Base-by-base conservation (phyloP, 495 filamentous ascomycete genomes). In the Xylaria nigripes region DNA sequence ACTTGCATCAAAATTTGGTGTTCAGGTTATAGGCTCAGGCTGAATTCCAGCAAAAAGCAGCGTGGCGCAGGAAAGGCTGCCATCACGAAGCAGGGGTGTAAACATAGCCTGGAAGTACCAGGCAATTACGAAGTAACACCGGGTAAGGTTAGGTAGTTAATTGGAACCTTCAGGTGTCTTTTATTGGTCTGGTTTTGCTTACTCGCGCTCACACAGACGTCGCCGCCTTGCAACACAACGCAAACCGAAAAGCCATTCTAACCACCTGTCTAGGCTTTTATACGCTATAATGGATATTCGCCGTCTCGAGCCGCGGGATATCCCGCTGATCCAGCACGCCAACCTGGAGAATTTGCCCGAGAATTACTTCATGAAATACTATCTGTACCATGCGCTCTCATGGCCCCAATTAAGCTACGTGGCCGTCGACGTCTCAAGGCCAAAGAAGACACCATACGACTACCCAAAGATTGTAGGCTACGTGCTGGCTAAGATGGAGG, bases 331-430 rank as follows among this genome's bases (percentile, higher is more conserved):
- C 63, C 93, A 98, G 76, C 87, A 90, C 72, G 90, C 93, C 61
- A 98, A 98, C 76, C 89, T 97, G 69, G 95, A 95, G 66, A 98
- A 98, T 75, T 80, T 98, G 25, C 93, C 93, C 61, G 93, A 98
- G 74, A 98, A 98, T 78, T 98, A 98, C 81, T 97, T 96, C 72
- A 83, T 94, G 73, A 98, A 98, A 81, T 98, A 98, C 80, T 98
- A 98, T 80, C 87, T 98, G 63, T 98, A 98, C 81, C 93, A 98
- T 72, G 93, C 93, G 6, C 82, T 96, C 50, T 93, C 89, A 48
- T 98, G 93, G 93, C 93, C 93, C 8, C 92, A 96, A 68, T 83
- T 97, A 47, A 91, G 86, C 62, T 97, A 89, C 71, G 93, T 98
- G 27, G 93, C 93, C 50, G 92, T 98, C 62, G 91, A 97, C 69